phyloP scores from a whole-genome alignment of 371 early-diverging fungal species.

The Apophysomyces ossiformis region DNA sequence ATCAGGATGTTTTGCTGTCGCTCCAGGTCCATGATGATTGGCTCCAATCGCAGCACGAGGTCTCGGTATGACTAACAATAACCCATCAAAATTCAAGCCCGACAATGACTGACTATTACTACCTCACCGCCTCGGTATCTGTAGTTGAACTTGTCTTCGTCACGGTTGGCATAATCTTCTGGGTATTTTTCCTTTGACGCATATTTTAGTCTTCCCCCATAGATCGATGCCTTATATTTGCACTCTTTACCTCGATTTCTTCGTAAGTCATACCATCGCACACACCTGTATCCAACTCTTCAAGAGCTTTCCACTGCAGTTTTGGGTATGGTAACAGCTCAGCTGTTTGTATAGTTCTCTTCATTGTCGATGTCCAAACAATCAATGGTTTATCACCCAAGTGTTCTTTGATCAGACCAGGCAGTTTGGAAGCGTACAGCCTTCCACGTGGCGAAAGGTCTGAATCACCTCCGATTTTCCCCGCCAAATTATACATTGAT shows the following conservation, averaged over 20 bases:
- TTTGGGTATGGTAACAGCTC: slow-evolving; percentile 78
- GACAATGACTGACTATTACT: slow-evolving; percentile 7
- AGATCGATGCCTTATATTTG: neutral
- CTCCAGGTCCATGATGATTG: slow-evolving; percentile 97
- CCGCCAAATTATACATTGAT: slow-evolving; percentile 82
- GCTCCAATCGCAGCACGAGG: slow-evolving; percentile 66
- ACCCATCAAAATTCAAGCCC: neutral
- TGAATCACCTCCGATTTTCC: slow-evolving; percentile 96
- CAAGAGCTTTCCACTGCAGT: slow-evolving; percentile 95
- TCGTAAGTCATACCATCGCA: slow-evolving; percentile 99
- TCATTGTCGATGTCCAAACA: slow-evolving; percentile 96
- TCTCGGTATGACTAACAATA: slow-evolving; percentile 73
- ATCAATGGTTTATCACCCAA: slow-evolving; percentile 76
- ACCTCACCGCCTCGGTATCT: slow-evolving; percentile 94
- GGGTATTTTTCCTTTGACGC: slow-evolving; percentile 65
- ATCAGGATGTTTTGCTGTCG: slow-evolving; percentile 96
- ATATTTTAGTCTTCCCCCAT: neutral
- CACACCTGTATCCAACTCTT: slow-evolving; percentile 96
- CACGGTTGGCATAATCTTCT: slow-evolving; percentile 89
- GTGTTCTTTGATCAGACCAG: slow-evolving; percentile 74
- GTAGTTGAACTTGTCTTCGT: slow-evolving; percentile 94
- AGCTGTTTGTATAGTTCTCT: slow-evolving; percentile 91
- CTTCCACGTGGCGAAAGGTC: slow-evolving; percentile 87
- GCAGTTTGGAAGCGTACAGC: slow-evolving; percentile 84
- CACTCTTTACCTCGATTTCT: slow-evolving; percentile 80